These are phyloP conservation scores for Blastobotrys proliferans DNA, from an alignment of 1,139 yeast genomes.

Conservation along the genomic window DNA sequence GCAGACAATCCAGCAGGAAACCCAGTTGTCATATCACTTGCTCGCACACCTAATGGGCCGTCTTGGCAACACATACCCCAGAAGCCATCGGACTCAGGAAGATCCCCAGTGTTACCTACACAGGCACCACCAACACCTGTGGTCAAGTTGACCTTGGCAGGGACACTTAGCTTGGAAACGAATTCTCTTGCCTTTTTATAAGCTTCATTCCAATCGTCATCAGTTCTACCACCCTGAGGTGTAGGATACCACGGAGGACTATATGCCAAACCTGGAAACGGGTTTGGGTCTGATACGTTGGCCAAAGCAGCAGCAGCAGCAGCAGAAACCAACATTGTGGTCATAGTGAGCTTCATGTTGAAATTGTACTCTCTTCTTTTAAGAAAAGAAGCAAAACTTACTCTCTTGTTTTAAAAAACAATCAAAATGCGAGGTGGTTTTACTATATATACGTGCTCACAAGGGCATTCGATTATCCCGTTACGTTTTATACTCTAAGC, in stretches of 20 bases:
- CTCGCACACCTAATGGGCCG: constrained; percentile 61
- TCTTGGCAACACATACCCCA: constrained; percentile 61
- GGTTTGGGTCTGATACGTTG: background rate
- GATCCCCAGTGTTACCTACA: constrained; percentile 59
- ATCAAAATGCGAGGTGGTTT: too few relatives aligned
- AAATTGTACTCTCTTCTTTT: too few relatives aligned
- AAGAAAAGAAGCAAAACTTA: too few relatives aligned
- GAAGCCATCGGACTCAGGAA: constrained; percentile 52
- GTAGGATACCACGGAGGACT: constrained; percentile 23
- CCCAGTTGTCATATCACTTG: constrained; percentile 53
- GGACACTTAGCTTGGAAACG: constrained; percentile 50
- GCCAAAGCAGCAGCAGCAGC: too few relatives aligned
- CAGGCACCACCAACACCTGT: constrained; percentile 69
- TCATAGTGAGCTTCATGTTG: too few relatives aligned
- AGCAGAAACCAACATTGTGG: too few relatives aligned
- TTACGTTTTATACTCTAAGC: too few relatives aligned
- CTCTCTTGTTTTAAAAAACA: too few relatives aligned
- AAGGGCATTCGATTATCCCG: too few relatives aligned
- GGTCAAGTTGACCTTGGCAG: constrained; percentile 59
- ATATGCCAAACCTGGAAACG: background rate
- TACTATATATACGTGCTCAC: too few relatives aligned
- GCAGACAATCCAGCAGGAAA: constrained; percentile 59
- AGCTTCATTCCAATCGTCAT: constrained; percentile 8
- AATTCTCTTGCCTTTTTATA: constrained; percentile 44
- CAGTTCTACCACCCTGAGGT: constrained; percentile 36